Evolutionary conservation across 106 monocot species (phyloP).

Genomic region (Phalaenopsis equestris): DNA sequence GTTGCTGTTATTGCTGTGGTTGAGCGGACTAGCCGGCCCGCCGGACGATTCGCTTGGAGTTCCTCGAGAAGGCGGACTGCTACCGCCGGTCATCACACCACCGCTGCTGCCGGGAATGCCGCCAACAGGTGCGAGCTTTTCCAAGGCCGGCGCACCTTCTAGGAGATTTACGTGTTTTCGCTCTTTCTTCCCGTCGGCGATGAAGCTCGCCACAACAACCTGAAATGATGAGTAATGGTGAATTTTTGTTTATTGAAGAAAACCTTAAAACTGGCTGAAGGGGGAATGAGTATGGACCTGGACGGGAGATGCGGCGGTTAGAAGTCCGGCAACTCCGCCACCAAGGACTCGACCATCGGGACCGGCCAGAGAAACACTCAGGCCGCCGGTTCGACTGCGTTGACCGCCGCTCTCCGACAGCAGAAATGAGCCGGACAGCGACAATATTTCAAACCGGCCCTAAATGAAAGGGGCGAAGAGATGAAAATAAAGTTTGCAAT

Average conservation of each 20-base stretch:
- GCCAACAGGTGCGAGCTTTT: constrained; percentile 19
- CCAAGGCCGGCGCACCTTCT: constrained; percentile 16
- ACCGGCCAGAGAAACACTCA: constrained; percentile 58
- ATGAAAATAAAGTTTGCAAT: not conserved
- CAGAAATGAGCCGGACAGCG: constrained; percentile 65
- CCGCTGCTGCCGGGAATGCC: not conserved
- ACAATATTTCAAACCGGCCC: constrained; percentile 76
- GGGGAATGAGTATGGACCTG: constrained; percentile 28
- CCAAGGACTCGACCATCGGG: constrained; percentile 77
- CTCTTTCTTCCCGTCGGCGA: constrained; percentile 46
- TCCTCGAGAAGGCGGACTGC: constrained; percentile 66
- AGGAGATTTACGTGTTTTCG: constrained; percentile 5
- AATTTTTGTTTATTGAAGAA: not conserved
- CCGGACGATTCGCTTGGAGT: constrained; percentile 73
- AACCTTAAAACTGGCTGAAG: not conserved
- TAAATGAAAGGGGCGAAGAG: constrained; percentile 7
- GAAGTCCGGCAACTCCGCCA: constrained; percentile 64
- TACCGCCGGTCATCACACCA: constrained; percentile 12
- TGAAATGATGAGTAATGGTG: constrained; percentile 7
- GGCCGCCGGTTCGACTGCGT: constrained; percentile 67
- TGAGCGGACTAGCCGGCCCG: constrained; percentile 53
- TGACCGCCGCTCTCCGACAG: constrained; percentile 66
- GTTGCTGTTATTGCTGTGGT: constrained; percentile 36
- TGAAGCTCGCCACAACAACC: constrained; percentile 68
- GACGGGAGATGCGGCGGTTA: constrained; percentile 69